Evolutionary conservation across 495 filamentous ascomycete species (phyloP).

Genomic region (Podospora australis): DNA sequence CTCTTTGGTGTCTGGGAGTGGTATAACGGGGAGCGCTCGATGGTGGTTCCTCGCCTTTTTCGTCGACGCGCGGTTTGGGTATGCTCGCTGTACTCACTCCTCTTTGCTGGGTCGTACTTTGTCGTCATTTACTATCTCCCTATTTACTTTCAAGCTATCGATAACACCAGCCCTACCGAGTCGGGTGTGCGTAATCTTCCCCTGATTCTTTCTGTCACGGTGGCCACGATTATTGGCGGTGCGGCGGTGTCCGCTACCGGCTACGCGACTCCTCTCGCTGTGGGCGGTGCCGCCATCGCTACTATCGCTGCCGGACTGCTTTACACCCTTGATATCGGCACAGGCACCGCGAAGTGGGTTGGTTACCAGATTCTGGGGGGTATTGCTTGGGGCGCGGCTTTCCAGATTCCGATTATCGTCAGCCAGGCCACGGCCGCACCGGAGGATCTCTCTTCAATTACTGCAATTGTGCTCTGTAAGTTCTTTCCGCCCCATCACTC

Average conservation of each 20-base stretch:
- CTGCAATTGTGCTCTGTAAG: conserved; percentile 46
- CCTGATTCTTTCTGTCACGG: conserved; percentile 44
- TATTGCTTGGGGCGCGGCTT: conserved; percentile 41
- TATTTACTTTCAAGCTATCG: conserved; percentile 56
- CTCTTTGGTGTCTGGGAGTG: conserved; percentile 43
- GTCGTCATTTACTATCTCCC: conserved; percentile 53
- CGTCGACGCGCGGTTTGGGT: conserved; percentile 36
- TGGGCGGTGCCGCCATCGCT: conserved; percentile 49
- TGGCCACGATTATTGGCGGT: conserved; percentile 42
- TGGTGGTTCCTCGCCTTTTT: conserved; percentile 41
- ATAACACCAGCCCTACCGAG: conserved; percentile 35
- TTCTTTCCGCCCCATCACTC: background rate
- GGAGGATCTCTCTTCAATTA: conserved; percentile 26
- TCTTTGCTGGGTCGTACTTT: conserved; percentile 41
- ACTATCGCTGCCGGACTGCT: conserved; percentile 49
- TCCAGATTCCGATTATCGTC: conserved; percentile 49
- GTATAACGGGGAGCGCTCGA: conserved; percentile 35
- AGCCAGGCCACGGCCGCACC: conserved; percentile 46
- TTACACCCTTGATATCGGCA: conserved; percentile 40
- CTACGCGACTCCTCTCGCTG: conserved; percentile 44
- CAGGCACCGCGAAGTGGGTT: conserved; percentile 43
- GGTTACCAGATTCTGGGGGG: conserved; percentile 56
- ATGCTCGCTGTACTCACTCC: conserved; percentile 30
- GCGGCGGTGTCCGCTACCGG: conserved; percentile 39
- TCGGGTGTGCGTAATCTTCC: conserved; percentile 50